Base-by-base conservation (phyloP, 306 rosid species). In the Fragaria ananassa region DNA sequence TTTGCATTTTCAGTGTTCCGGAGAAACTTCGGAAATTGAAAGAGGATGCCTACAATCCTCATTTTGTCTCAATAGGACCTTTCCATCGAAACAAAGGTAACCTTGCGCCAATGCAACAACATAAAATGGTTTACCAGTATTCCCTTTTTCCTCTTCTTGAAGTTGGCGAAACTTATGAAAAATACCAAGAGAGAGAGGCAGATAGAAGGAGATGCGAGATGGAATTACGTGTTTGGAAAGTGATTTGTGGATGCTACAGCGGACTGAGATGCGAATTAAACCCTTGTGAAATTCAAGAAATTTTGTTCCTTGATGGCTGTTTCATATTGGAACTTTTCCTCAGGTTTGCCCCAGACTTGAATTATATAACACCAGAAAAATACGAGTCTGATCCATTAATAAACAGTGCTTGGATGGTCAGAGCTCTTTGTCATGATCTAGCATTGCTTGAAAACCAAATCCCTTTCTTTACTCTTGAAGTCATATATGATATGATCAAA, bases 401-500 rank as follows among this genome's bases (percentile, higher is more conserved):
- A 12, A 42, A 68, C 14, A 68, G 6, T 68, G 34, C n/a, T 11
- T 68, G 72, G 41, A 81, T 57, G 39, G 2, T 74, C 0, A 1
- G 53, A 2, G 54, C 76, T 9, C 65, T 77, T 45, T 2, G 72
- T 2, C 82, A 66, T 0, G 88, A 84, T 44, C 9, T 84, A 14
- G 42, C 83, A n/a, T 72, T 78, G 64, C 79, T 85, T 29, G 85
- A 81, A 71, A 84, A 81, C 17, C 85, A 84, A 18, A 54, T 84
- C 8, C 87, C 87, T 0, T 84, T 84, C 21, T 4, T 81, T 1
- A 56, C 81, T 15, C 87, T 81, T 50, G 66, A 77, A 63, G 46
- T 13, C 27, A 19, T 84, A 11, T 73, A 51, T 1, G 50, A 70
- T 0, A 53, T 77, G 0, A 42, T 60, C 12, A 25, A 68, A 11